Evolutionary conservation across 2,329 filamentous ascomycete genomes (phyloP), one percentile per base, ranked within the genome.

Genomic region (Pseudogymnoascus sp.): DNA sequence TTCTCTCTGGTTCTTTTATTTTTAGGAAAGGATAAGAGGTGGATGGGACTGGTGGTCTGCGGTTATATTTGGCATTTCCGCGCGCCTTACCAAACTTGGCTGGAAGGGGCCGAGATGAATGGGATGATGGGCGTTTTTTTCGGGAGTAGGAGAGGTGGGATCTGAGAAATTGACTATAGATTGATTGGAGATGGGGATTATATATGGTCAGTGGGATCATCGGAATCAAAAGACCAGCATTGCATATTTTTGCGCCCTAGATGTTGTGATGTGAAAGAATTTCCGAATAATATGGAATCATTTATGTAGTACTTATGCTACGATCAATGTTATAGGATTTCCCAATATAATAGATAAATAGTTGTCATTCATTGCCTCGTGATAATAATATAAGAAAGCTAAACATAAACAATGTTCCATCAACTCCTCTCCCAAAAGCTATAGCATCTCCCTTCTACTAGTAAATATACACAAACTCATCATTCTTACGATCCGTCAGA

Each of bases 401-500:
- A 53, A 31, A 6, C 23, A 5, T 5, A 53, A 31, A 38, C 6
- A 2, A 25, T 28, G 44, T 28, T 14, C 8, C 23, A 31, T 31
- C 21, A 28, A 16, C 7, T 12, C 40, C 16, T 16, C 12, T 28
- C 1, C 44, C 23, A 3, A 28, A 53, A 21, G 23, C 11, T 31
- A 40, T 40, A 40, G 23, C 31, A 40, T 38, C 7, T 21, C 7
- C 38, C n/a, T 18, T 11, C 12, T 16, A 37, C 64, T 53, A 85
- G 68, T 85, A 85, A 59, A 86, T 79, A 73, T 84, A 88, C 14
- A 87, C 80, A 74, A 89, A 89, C 69, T 89, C 85, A 64, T 89
- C 85, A 68, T 89, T 89, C 75, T 85, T 76, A n/a, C 81, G 74
- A 72, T 89, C 87, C 0, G 86, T 88, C 66, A 88, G 67, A 73